Conservation (phyloP, 108 stramenopile species). For the Fragilaria radians region DNA sequence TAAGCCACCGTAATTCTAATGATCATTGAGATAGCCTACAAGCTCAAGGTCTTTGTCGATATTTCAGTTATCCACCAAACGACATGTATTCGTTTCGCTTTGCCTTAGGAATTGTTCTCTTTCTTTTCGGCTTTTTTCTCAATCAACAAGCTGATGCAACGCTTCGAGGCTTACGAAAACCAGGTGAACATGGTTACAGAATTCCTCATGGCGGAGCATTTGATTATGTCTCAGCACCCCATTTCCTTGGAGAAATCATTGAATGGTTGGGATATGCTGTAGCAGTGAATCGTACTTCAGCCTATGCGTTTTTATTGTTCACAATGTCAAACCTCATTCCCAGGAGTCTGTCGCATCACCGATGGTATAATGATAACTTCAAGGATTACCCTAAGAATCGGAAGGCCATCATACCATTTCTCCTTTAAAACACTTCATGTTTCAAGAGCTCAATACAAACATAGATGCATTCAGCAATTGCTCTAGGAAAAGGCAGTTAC, state of each 20-base stretch:
- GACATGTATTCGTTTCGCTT: slow-evolving; percentile 11
- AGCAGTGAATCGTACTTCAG: slow-evolving; percentile 35
- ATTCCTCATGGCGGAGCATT: slow-evolving; percentile 75
- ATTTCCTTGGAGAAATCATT: slow-evolving; percentile 82
- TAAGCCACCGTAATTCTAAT: no score
- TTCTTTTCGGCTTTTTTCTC: slow-evolving; percentile 54
- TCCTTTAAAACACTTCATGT: slow-evolving; percentile 40
- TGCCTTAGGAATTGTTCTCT: slow-evolving; percentile 41
- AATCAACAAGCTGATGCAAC: slow-evolving; percentile 69
- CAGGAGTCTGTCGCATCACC: slow-evolving; percentile 71
- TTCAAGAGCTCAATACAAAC: no score
- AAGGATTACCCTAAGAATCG: slow-evolving; percentile 57
- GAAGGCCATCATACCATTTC: slow-evolving; percentile 73
- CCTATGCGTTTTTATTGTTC: slow-evolving; percentile 56
- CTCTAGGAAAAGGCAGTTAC: no score
- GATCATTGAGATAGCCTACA: no score
- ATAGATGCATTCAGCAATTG: no score
- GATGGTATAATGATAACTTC: slow-evolving; percentile 82
- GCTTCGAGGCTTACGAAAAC: slow-evolving; percentile 47
- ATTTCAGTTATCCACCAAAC: slow-evolving; percentile 13
- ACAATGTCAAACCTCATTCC: slow-evolving; percentile 80
- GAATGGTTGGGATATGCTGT: slow-evolving; percentile 85
- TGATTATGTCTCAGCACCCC: slow-evolving; percentile 63
- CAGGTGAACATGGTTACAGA: slow-evolving; percentile 17
- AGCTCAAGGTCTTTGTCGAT: slow-evolving; percentile 7